Conservation (phyloP, 139 green algal species). For the Mesotaenium endlicherianum region DNA sequence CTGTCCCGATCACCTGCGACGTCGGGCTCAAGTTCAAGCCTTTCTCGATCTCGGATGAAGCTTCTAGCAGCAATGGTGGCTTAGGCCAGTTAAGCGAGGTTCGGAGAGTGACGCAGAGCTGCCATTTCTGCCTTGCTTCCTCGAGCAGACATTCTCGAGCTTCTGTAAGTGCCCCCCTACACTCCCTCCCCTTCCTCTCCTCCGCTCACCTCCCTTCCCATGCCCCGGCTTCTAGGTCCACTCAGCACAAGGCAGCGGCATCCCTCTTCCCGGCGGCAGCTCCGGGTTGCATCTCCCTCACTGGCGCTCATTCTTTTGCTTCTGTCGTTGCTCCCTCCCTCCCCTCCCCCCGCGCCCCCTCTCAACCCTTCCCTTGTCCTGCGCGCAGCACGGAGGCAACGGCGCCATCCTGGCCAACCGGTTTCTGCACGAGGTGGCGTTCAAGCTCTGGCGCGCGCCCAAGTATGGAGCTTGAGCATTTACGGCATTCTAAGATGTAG, state of each 20-base stretch:
- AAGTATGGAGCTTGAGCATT: constrained; percentile 51
- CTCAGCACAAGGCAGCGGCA: background rate
- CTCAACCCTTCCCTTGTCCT: background rate
- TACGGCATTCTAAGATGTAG: no score
- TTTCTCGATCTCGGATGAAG: no score
- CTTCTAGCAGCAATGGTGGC: no score
- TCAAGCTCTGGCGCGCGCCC: constrained; percentile 44
- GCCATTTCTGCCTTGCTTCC: no score
- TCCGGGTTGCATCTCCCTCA: background rate
- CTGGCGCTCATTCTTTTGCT: background rate
- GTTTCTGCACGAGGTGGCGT: constrained; percentile 40
- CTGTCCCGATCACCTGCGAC: no score
- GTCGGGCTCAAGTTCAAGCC: no score
- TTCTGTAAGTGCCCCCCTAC: no score
- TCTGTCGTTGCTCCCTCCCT: no score
- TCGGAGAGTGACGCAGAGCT: no score
- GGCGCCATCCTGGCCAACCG: constrained; percentile 39
- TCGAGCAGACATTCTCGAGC: no score
- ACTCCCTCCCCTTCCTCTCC: background rate
- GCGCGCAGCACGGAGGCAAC: constrained; percentile 33
- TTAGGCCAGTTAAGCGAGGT: no score
- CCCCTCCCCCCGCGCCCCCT: no score
- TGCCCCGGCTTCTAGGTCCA: background rate
- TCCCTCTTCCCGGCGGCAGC: background rate
- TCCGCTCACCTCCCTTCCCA: background rate